Evolutionary conservation across 2,329 filamentous ascomycete species (phyloP), one percentile per base, ranked within the genome.

Genomic region (Xylariaceae sp.): DNA sequence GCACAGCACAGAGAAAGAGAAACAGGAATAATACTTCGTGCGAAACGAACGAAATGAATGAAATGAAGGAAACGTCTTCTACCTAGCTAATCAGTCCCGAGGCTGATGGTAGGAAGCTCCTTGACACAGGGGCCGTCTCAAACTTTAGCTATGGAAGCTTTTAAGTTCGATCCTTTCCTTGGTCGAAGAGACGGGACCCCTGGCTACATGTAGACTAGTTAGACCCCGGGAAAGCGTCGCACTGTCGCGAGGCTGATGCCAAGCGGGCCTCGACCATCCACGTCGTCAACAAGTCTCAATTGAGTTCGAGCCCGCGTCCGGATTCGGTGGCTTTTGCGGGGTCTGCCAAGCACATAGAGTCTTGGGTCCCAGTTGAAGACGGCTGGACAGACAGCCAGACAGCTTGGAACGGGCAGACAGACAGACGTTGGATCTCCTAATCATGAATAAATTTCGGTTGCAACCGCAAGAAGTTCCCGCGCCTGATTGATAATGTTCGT

Each of bases 81-180:
- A 56, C 23, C 23, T n/a, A n/a, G n/a, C n/a, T n/a, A n/a, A 9
- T 26, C 4, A 40, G 44, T 49, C 56, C 52, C 63, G 58, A 68
- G 65, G 65, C 64, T 67, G 64, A 66, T 40, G 55, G 44, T n/a
- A 54, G 43, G 54, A 54, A 12, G 56, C 65, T 56, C 60, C 60
- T 63, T 67, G 65, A 68, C 56, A 68, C 66, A 68, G 64, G 58
- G 60, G 52, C 48, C 63, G 66, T 68, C 65, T 68, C 65, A 66
- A 62, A 56, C 29, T 40, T 54, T 50, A 26, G 20, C 40, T 41
- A 37, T 41, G 9, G 32, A 40, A 43, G 43, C 48, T 41, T 42
- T 20, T 14, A n/a, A n/a, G 7, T 20, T 12, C 3, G 32, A 53
- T 52, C 50, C 52, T 51, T 57, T 23, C n/a, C 19, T 50, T 54